These are phyloP conservation scores for Mrakia gelida DNA, from an alignment of 768 basidiomycete species.

Conservation along the genomic window DNA sequence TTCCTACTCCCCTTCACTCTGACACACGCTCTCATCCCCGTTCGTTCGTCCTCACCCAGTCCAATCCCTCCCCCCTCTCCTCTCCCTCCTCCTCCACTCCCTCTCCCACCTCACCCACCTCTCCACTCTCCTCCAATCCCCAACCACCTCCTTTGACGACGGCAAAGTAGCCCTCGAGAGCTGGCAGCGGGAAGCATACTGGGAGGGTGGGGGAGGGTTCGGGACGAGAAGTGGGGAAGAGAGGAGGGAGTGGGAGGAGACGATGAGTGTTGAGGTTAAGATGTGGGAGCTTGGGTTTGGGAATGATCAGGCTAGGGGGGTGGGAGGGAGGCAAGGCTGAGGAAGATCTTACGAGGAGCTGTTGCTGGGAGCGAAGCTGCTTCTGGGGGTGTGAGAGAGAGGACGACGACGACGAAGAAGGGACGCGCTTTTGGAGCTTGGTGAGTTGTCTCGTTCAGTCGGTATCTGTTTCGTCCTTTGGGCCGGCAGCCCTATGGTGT, in stretches of 20 bases:
- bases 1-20: not conserved
- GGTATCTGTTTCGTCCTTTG: no score
- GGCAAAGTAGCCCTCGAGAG: conserved; percentile 10
- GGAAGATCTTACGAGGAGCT: no score
- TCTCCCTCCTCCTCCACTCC: conserved; percentile 22
- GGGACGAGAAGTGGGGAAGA: not conserved
- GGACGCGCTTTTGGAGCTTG: no score
- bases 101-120: not conserved
- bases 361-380: no score
- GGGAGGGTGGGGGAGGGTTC: conserved; percentile 8
- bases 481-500: no score
- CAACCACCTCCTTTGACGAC: not conserved
- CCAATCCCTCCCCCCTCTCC: conserved; percentile 15
- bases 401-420: no score
- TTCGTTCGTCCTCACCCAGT: not conserved
- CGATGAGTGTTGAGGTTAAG: conserved; percentile 24
- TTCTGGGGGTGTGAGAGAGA: no score
- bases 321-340: not conserved
- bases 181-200: conserved; percentile 24
- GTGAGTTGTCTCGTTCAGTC: no score
- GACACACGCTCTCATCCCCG: not conserved
- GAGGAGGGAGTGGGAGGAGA: conserved; percentile 25
- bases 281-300: conserved; percentile 16
- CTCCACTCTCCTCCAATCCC: not conserved
- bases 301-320: not conserved